phyloP scores from a whole-genome alignment of 1,139 yeast genomes.

The Geotrichum citri-aurantii region DNA sequence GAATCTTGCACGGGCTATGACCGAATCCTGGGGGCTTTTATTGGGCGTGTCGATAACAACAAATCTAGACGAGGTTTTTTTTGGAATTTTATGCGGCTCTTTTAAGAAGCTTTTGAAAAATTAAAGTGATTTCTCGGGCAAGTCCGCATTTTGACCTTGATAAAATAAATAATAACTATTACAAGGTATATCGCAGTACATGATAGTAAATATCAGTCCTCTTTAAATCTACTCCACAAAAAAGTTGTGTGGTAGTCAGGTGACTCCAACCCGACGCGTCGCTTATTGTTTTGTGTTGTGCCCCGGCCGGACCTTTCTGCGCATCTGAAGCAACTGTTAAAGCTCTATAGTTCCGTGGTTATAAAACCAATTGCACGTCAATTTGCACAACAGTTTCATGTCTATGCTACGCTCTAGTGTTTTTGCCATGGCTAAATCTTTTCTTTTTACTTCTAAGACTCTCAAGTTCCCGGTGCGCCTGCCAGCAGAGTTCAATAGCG shows the following conservation, averaged over 20 bases:
- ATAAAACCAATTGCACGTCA: too few species aligned
- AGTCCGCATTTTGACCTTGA: neutral
- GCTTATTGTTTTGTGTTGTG: neutral
- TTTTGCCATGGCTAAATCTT: neutral
- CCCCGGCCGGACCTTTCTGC: neutral
- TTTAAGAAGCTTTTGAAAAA: too few species aligned
- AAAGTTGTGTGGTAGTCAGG: neutral
- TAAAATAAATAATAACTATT: neutral
- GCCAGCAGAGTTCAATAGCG: neutral
- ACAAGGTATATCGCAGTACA: constrained; percentile 2
- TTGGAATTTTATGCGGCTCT: too few species aligned
- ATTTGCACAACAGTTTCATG: neutral
- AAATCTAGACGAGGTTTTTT: neutral
- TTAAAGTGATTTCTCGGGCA: too few species aligned
- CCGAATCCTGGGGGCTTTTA: constrained; percentile 4
- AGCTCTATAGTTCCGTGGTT: neutral
- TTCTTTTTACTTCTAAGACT: neutral
- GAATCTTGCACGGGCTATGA: constrained; percentile 1
- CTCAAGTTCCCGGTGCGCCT: neutral
- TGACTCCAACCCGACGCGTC: neutral
- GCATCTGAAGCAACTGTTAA: neutral
- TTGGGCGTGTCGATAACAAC: neutral
- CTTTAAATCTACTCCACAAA: neutral
- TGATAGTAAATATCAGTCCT: neutral
- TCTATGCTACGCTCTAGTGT: neutral